phyloP scores from a whole-genome alignment of 2,329 filamentous ascomycete species.

The Fusarium miscanthi region DNA sequence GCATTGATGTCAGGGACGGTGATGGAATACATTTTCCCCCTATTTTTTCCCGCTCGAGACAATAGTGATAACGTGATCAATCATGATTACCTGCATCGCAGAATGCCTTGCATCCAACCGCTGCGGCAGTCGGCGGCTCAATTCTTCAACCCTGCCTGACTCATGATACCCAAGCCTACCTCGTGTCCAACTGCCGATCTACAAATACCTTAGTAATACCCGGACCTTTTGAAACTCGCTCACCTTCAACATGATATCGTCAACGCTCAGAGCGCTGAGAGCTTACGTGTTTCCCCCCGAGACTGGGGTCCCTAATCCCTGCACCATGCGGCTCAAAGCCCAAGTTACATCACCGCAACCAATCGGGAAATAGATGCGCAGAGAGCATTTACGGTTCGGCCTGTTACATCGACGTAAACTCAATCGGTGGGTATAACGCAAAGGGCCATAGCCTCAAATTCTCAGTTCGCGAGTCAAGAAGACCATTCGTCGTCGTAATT shows the following conservation, averaged over 20 bases:
- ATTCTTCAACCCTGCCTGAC: neutral
- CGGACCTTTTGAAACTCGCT: neutral
- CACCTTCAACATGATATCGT: neutral
- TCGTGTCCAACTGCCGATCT: neutral
- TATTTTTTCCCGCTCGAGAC: too few relatives aligned
- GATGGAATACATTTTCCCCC: too few relatives aligned
- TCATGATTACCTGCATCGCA: neutral
- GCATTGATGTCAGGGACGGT: too few relatives aligned
- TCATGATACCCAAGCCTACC: neutral
- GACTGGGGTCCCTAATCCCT: neutral
- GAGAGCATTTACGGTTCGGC: neutral
- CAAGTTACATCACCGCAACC: neutral
- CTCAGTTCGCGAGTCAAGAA: neutral
- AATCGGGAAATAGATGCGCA: neutral
- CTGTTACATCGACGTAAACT: neutral
- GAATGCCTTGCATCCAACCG: neutral
- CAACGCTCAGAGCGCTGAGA: neutral
- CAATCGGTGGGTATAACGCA: neutral
- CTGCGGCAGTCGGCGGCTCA: neutral
- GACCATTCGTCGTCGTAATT: neutral
- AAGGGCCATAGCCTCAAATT: neutral
- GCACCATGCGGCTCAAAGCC: neutral
- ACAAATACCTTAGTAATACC: neutral
- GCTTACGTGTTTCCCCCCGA: neutral
- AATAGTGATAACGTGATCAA: too few relatives aligned